phyloP scores from a whole-genome alignment of 2,329 filamentous ascomycete species.

The Fonsecaea pedrosoi region DNA sequence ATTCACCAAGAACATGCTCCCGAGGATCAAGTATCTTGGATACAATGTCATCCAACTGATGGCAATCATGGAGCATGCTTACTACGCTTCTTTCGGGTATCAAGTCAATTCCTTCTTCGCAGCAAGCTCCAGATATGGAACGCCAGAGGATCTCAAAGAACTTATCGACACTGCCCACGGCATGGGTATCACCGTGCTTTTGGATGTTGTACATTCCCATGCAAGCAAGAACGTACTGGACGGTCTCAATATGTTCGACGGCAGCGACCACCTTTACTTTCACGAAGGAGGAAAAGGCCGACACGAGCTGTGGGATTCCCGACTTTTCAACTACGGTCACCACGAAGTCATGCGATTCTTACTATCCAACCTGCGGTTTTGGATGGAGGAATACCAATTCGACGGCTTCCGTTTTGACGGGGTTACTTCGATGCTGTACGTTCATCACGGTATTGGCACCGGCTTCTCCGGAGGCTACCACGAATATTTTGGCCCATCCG shows the following conservation, averaged over 20 bases:
- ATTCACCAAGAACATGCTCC: conserved; percentile 90
- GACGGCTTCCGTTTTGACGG: conserved; percentile 98
- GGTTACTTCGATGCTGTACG: conserved; percentile 97
- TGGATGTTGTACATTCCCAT: conserved; percentile 97
- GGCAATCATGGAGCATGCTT: conserved; percentile 99
- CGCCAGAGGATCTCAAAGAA: conserved; percentile 94
- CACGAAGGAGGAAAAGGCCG: conserved; percentile 82
- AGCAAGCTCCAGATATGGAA: conserved; percentile 91
- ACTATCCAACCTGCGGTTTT: conserved; percentile 92
- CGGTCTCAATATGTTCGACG: conserved; percentile 94
- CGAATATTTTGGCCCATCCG: conserved; percentile 89
- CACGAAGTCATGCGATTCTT: conserved; percentile 97
- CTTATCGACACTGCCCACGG: conserved; percentile 93
- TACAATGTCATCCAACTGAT: conserved; percentile 99
- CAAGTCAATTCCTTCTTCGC: conserved; percentile 99
- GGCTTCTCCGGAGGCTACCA: conserved; percentile 98
- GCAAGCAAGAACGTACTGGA: conserved; percentile 97
- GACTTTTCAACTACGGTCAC: conserved; percentile 94
- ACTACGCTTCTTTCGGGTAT: conserved; percentile 98
- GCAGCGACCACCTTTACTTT: conserved; percentile 94
- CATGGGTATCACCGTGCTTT: conserved; percentile 85
- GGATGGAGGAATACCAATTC: conserved; percentile 98
- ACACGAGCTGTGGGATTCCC: conserved; percentile 94
- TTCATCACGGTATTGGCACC: conserved; percentile 95
- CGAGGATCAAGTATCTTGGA: conserved; percentile 84